A percentile compares a stretch with the other conserved stretches of the same genome.
Conservation (phyloP, 2,329 filamentous ascomycete genomes). For the Exophiala aquamarina region DNA sequence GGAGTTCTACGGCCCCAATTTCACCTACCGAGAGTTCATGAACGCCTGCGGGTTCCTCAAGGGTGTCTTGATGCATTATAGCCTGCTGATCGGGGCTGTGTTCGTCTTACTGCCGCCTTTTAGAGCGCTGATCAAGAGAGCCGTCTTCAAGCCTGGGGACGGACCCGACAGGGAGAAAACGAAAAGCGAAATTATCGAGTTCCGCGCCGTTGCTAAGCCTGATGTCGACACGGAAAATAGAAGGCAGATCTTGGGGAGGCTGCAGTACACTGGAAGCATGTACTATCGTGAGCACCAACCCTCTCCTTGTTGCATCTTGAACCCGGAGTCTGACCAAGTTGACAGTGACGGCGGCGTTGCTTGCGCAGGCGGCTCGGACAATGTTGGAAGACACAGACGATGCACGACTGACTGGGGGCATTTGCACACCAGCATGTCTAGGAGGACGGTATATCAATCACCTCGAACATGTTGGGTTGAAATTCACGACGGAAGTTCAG, state of each 20-base stretch:
- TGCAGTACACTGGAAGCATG: conserved; percentile 38
- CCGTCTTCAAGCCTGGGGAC: conserved; percentile 46
- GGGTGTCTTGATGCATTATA: too few relatives aligned
- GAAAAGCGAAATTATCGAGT: conserved; percentile 38
- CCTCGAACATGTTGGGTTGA: conserved; percentile 42
- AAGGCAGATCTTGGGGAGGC: conserved; percentile 39
- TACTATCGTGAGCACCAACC: conserved; percentile 48
- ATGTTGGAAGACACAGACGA: conserved; percentile 40
- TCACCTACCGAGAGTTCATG: conserved; percentile 57
- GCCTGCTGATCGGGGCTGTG: conserved; percentile 7
- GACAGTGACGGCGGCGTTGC: conserved; percentile 39
- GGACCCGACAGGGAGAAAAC: conserved; percentile 46
- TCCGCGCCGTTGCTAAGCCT: conserved; percentile 42
- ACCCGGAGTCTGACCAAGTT: not conserved
- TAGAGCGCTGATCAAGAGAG: conserved; percentile 47
- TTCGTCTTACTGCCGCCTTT: conserved; percentile 51
- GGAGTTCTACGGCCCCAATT: conserved; percentile 55
- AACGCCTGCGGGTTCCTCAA: conserved; percentile 35
- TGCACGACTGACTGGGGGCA: conserved; percentile 42
- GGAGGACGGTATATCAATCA: conserved; percentile 45
- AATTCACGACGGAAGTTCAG: conserved; percentile 31
- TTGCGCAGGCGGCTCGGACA: conserved; percentile 44
- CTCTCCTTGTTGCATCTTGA: too few relatives aligned
- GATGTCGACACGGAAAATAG: conserved; percentile 34
- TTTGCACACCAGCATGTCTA: conserved; percentile 48